Conservation (phyloP, 148 eudicot species). For the Polygonum maritimum region DNA sequence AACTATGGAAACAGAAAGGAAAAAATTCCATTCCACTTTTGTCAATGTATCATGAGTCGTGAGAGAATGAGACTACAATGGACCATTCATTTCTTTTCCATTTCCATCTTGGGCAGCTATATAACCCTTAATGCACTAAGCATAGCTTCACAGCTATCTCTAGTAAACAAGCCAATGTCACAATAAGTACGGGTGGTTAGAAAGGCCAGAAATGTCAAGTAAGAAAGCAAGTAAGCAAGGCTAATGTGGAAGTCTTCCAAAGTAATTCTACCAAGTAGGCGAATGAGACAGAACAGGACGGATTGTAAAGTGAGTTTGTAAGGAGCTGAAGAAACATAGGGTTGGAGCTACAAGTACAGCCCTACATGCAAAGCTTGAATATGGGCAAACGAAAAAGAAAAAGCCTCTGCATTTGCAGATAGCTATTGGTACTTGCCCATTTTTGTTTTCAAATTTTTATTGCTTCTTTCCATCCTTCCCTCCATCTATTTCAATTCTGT, state of each 20-base stretch:
- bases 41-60: no score
- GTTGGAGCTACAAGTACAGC: not conserved
- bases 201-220: not conserved
- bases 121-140: not conserved
- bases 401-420: not conserved
- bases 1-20: no score
- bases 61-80: no score
- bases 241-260: not conserved
- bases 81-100: no score
- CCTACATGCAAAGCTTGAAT: not conserved
- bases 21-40: no score
- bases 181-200: not conserved
- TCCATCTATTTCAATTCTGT: not conserved
- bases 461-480: not conserved
- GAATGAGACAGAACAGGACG: not conserved
- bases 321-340: not conserved
- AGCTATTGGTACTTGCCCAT: not conserved
- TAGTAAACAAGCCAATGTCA: not conserved
- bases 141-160: not conserved
- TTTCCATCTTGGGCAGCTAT: no score
- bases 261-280: not conserved
- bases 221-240: conserved; percentile 1
- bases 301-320: not conserved
- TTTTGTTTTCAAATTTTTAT: not conserved
- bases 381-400: not conserved